Percentiles rank a stretch among this genome's conserved stretches.
Conservation (phyloP, 1,139 yeast genomes). For the Spathaspora sp. region DNA sequence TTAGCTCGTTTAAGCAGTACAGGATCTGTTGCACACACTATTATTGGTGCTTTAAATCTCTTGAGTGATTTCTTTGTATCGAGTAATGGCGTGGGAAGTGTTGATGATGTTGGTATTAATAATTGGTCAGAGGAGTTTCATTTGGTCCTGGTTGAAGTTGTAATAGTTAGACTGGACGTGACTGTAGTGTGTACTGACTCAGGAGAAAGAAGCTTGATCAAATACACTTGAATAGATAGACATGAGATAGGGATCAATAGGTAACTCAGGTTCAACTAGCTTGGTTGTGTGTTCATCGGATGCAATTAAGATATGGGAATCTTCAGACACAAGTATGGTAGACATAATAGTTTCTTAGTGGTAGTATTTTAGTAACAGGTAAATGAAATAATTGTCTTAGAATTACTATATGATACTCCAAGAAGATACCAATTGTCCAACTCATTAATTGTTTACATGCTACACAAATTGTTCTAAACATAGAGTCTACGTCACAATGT, state of each 20-base stretch:
- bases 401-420: too few relatives aligned
- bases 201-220: constrained; percentile 52
- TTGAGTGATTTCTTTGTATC: constrained; percentile 54
- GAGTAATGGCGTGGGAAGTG: constrained; percentile 33
- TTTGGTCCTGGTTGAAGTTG: constrained; percentile 13
- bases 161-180: constrained; percentile 6
- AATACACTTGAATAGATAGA: constrained; percentile 58
- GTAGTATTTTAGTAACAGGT: too few relatives aligned
- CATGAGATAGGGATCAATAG: constrained; percentile 34
- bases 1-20: constrained; percentile 83
- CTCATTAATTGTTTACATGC: too few relatives aligned
- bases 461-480: too few relatives aligned
- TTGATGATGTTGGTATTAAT: constrained; percentile 35
- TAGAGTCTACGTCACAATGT: too few relatives aligned
- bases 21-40: constrained; percentile 56
- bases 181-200: constrained; percentile 11
- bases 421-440: too few relatives aligned
- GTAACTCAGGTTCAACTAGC: background rate
- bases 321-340: too few relatives aligned
- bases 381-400: too few relatives aligned
- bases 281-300: background rate
- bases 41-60: constrained; percentile 55
- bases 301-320: too few relatives aligned
- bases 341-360: too few relatives aligned
- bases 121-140: constrained; percentile 30